These are phyloP conservation scores for Lepidium didymum DNA, from an alignment of 345 rosid species.

Conservation along the genomic window DNA sequence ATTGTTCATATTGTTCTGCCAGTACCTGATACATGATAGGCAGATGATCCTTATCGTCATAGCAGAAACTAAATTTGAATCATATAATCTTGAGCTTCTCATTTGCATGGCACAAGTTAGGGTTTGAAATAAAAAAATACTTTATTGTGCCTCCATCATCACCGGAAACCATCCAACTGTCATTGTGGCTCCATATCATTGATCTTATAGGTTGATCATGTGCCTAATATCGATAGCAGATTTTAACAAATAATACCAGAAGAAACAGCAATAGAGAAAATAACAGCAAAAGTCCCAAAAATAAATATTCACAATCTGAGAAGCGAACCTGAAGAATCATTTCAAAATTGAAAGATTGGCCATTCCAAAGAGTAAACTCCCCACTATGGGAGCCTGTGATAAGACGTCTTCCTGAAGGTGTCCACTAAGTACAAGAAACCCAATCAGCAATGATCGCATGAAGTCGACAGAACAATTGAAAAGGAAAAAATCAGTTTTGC, in stretches of 20 bases:
- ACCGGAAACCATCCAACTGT: slow-evolving; percentile 97
- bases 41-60: not conserved
- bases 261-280: not conserved
- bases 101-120: not conserved
- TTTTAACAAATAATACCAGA: not conserved
- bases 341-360: slow-evolving; percentile 94
- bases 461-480: not conserved
- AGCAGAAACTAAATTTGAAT: not conserved
- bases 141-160: slow-evolving; percentile 96
- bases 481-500: not conserved
- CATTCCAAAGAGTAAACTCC: slow-evolving; percentile 98
- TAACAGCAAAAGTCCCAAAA: not conserved
- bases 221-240: slow-evolving; percentile 63
- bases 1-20: slow-evolving; percentile 98
- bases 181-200: slow-evolving; percentile 98
- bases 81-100: not conserved
- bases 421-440: slow-evolving; percentile 58
- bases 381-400: slow-evolving; percentile 97
- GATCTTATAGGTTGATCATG: slow-evolving; percentile 99
- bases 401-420: slow-evolving; percentile 93
- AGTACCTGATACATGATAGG: slow-evolving; percentile 51
- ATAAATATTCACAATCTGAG: not conserved
- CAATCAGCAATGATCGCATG: slow-evolving; percentile 19
- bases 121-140: slow-evolving; percentile 30
- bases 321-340: slow-evolving; percentile 86